Evolutionary conservation across 2,329 filamentous ascomycete genomes (phyloP).

Genomic region (Hypoxylon sp.): DNA sequence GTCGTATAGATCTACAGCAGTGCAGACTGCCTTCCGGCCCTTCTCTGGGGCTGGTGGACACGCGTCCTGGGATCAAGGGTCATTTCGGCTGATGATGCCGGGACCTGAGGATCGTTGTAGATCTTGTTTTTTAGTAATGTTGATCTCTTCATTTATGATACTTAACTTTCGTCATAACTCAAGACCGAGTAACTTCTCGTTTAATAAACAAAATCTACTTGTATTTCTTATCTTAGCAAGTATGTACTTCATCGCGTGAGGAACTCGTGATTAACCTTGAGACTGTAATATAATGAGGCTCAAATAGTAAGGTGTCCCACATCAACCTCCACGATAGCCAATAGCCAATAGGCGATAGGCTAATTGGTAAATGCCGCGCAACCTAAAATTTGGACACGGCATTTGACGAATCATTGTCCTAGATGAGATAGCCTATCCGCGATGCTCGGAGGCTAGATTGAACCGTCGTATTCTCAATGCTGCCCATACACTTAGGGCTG

Average conservation of each 20-base stretch:
- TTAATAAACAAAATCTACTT: background rate
- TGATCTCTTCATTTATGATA: background rate
- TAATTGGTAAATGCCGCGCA: constrained; percentile 28
- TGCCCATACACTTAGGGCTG: constrained; percentile 17
- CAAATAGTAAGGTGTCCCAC: constrained; percentile 25
- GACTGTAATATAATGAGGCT: constrained; percentile 27
- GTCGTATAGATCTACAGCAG: constrained; percentile 2
- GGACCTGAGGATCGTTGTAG: constrained; percentile 10
- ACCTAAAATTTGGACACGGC: background rate
- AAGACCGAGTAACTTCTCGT: too few relatives aligned
- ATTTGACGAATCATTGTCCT: constrained; percentile 5
- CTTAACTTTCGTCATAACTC: background rate
- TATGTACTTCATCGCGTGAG: constrained; percentile 7
- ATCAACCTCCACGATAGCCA: constrained; percentile 10
- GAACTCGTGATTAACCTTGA: constrained; percentile 4
- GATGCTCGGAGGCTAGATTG: constrained; percentile 20
- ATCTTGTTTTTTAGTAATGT: constrained; percentile 2
- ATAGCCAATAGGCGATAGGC: constrained; percentile 13
- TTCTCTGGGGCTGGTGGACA: constrained; percentile 28
- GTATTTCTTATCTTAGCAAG: background rate
- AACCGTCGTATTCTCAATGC: constrained; percentile 12
- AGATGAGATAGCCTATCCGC: background rate
- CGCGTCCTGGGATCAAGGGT: constrained; percentile 13
- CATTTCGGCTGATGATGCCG: constrained; percentile 16
- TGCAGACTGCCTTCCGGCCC: constrained; percentile 17